Evolutionary conservation across 2,329 filamentous ascomycete species (phyloP).

Genomic region (Metarhizium robertsii): DNA sequence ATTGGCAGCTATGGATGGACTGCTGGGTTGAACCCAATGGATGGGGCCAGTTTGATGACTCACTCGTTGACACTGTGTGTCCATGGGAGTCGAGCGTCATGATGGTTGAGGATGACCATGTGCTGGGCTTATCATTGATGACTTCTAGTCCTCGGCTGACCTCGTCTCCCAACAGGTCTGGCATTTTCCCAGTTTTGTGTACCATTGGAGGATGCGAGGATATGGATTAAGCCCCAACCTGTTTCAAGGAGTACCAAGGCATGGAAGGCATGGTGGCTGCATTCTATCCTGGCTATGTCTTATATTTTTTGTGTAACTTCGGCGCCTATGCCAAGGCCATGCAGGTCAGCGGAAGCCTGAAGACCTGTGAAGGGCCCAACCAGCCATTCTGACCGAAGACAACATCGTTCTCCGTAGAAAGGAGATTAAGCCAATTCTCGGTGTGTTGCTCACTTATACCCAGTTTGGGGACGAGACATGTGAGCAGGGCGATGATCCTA

Average conservation of each 20-base stretch:
- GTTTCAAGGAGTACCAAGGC: not conserved
- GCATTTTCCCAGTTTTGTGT: no score
- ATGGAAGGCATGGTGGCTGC: not conserved
- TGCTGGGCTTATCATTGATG: no score
- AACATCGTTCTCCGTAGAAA: not conserved
- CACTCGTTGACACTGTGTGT: no score
- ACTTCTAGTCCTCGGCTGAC: no score
- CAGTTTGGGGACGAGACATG: not conserved
- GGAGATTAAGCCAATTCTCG: no score
- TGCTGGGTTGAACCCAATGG: no score
- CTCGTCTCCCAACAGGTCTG: no score
- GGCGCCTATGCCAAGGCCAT: not conserved
- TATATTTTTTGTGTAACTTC: not conserved
- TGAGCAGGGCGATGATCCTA: not conserved
- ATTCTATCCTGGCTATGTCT: not conserved
- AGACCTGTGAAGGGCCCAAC: not conserved
- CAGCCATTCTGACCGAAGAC: not conserved
- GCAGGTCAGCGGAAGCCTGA: not conserved
- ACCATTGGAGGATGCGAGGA: no score
- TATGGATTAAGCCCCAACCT: not conserved
- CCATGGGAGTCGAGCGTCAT: no score
- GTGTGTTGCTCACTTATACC: not conserved
- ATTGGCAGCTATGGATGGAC: not conserved
- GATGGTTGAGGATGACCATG: no score
- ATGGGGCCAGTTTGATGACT: no score